A percentile compares a stretch with the other conserved stretches of the same genome.
These are phyloP conservation scores for Teratosphaeria pseudoeucalypti DNA, from an alignment of 2,329 filamentous ascomycete genomes.

Conservation along the genomic window DNA sequence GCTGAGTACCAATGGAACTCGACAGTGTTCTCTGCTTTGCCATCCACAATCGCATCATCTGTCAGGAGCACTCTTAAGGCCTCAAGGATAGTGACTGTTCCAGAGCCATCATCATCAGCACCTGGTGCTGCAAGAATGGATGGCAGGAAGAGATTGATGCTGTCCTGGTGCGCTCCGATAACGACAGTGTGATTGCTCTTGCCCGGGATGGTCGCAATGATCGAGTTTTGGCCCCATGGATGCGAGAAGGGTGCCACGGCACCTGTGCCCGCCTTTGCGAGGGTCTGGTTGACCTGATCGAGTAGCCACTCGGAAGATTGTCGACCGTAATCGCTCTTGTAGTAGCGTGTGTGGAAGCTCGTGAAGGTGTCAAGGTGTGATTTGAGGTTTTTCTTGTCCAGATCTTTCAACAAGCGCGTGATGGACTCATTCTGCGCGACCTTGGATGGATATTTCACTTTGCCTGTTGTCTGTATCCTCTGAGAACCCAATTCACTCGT, in stretches of 20 bases:
- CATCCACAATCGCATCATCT: conserved; percentile 56
- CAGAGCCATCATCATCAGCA: conserved; percentile 83
- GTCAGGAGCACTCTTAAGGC: conserved; percentile 67
- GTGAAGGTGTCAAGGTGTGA: conserved; percentile 69
- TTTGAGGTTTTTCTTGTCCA: conserved; percentile 68
- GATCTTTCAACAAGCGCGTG: conserved; percentile 52
- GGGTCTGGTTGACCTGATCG: conserved; percentile 59
- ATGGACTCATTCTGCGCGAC: conserved; percentile 57
- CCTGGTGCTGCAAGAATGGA: conserved; percentile 76
- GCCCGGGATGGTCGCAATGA: conserved; percentile 86
- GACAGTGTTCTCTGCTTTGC: conserved; percentile 71
- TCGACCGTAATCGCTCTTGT: conserved; percentile 65
- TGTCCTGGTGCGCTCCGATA: conserved; percentile 77
- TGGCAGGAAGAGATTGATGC: conserved; percentile 84
- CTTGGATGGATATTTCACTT: conserved; percentile 57
- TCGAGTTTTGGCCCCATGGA: conserved; percentile 77
- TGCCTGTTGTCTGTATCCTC: conserved; percentile 17
- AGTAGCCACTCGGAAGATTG: conserved; percentile 85
- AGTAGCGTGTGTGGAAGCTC: conserved; percentile 72
- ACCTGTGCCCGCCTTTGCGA: conserved; percentile 64
- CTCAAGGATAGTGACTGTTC: conserved; percentile 80
- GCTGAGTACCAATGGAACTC: conserved; percentile 97
- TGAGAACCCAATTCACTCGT: conserved; percentile 40
- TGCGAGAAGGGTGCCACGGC: conserved; percentile 66
- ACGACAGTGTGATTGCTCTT: conserved; percentile 74